Evolutionary conservation across 495 filamentous ascomycete genomes (phyloP), one percentile per base, ranked within the genome.

Genomic region (Chlorociboria aeruginascens): DNA sequence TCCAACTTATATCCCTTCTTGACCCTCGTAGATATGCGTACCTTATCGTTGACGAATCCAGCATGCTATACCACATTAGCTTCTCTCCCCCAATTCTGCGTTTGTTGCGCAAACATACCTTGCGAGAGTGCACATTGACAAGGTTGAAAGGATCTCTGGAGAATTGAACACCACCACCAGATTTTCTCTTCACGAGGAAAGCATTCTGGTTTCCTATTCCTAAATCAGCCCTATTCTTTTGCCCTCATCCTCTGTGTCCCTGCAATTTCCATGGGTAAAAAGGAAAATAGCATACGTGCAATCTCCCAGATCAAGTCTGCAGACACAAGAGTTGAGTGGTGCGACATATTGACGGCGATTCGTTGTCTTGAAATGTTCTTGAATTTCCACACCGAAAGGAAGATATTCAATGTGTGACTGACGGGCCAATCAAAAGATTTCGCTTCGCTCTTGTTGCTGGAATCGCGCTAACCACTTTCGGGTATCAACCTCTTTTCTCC

Each of bases 61-160:
- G 86, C 83, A 68, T 94, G 79, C 86, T 90, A 64, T 53, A 60
- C 28, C 38, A 32, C 33, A 46, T 57, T 53, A 57, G 54, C 28
- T 39, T 36, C 13, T 45, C 13, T 20, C 8, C n/a, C 38, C 10
- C 14, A 49, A 49, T 46, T 47, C 32, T 1, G 13, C 12, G 10
- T 3, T 4, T 8, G 46, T n/a, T 1, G 35, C n/a, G 25, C 32
- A 44, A 20, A 40, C 68, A 53, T 73, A 92, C 88, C 83, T 94
- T 98, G 74, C 86, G 85, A 43, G 76, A 80, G 68, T 95, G 82
- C 66, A 83, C 72, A 80, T 96, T 97, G 60, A 70, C 71, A 60
- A 96, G 65, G 73, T 97, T 98, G 54, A 95, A 69, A 55, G 87
- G 84, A 63, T 98, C 93, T 42, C 82, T 83, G 52, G 92, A 97